Evolutionary conservation across 805 yeast genomes (phyloP).

Genomic region (Cyberlindnera maritima): DNA sequence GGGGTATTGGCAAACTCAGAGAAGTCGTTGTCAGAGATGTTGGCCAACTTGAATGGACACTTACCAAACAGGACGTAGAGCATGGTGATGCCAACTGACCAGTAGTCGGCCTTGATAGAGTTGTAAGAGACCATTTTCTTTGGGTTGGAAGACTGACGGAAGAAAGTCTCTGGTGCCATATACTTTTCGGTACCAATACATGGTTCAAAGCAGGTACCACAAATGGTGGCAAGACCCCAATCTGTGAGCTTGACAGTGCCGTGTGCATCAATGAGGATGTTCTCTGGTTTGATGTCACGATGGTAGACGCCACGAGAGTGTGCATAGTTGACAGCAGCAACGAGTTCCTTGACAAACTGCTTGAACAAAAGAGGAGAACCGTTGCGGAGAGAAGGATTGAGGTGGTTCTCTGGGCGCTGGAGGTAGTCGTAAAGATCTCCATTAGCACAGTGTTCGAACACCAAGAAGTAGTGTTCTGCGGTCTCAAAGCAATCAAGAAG

Average conservation of each 20-base stretch:
- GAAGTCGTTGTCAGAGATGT: conserved; percentile 66
- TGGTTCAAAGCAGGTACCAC: conserved; percentile 30
- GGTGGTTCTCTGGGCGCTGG: conserved; percentile 24
- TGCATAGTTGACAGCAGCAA: conserved; percentile 48
- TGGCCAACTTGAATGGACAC: conserved; percentile 76
- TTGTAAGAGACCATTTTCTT: conserved; percentile 42
- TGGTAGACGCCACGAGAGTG: conserved; percentile 63
- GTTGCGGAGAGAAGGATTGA: conserved; percentile 16
- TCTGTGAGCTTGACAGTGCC: conserved; percentile 64
- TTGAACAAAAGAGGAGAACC: conserved; percentile 29
- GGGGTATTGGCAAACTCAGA: conserved; percentile 64
- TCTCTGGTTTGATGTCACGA: conserved; percentile 75
- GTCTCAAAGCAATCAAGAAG: conserved; percentile 58
- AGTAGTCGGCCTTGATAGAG: conserved; percentile 75
- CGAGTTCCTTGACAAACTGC: conserved; percentile 46
- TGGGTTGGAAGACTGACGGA: conserved; percentile 29
- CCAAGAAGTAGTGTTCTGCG: conserved; percentile 47
- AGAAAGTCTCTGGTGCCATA: conserved; percentile 89
- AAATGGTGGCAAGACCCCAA: conserved; percentile 64
- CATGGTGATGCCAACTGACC: conserved; percentile 85
- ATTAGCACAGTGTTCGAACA: conserved; percentile 61
- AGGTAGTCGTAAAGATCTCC: conserved; percentile 66
- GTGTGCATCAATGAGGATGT: conserved; percentile 49
- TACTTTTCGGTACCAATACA: conserved; percentile 79
- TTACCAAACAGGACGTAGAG: conserved; percentile 78